phyloP scores from a whole-genome alignment of 2,329 filamentous ascomycete genomes.

The Apiospora pterosperma region DNA sequence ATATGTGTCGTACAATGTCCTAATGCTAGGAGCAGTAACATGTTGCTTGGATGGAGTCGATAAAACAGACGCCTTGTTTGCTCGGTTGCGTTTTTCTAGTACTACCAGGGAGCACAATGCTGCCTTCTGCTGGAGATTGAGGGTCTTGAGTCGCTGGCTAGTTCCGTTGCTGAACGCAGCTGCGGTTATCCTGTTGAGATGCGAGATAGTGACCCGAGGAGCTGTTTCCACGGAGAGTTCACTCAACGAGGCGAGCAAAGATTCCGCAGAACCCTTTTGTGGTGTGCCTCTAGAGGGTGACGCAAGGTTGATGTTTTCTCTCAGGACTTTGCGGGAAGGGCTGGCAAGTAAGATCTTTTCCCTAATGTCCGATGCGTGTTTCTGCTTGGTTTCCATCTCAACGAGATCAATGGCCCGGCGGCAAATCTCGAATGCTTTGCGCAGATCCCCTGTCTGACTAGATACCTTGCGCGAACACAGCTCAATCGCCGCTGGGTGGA shows the following conservation, averaged over 20 bases:
- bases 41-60: constrained; percentile 60
- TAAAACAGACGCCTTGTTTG: constrained; percentile 35
- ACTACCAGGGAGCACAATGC: constrained; percentile 85
- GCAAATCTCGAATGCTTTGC: constrained; percentile 94
- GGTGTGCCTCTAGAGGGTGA: constrained; percentile 39
- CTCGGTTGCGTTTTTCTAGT: constrained; percentile 72
- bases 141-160: constrained; percentile 74
- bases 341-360: constrained; percentile 57
- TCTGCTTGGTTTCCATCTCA: constrained; percentile 76
- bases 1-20: constrained; percentile 81
- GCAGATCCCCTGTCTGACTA: constrained; percentile 87
- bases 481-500: constrained; percentile 91
- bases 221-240: constrained; percentile 72
- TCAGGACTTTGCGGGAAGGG: constrained; percentile 72
- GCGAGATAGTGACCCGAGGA: constrained; percentile 82
- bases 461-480: constrained; percentile 94
- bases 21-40: constrained; percentile 72
- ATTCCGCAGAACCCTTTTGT: constrained; percentile 42
- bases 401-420: constrained; percentile 85
- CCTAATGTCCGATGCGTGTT: constrained; percentile 61
- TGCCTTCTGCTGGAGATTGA: constrained; percentile 96
- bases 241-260: constrained; percentile 52
- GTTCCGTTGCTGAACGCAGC: constrained; percentile 89
- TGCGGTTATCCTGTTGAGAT: constrained; percentile 88
- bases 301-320: constrained; percentile 76